phyloP scores from a whole-genome alignment of 345 rosid species.

The Populus davidiana region DNA sequence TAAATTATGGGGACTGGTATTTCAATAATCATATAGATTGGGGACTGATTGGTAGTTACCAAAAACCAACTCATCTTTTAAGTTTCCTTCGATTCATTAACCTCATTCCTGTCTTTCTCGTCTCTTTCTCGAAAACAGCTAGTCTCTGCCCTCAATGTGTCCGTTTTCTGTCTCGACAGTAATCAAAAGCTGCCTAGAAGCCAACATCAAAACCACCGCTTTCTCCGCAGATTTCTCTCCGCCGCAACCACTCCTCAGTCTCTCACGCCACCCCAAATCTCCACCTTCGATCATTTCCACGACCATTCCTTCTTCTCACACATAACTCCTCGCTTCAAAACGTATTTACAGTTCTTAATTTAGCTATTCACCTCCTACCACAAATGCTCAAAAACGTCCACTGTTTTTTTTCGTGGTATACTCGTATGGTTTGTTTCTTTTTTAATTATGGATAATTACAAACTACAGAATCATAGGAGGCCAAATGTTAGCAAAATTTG shows the following conservation, averaged over 20 bases:
- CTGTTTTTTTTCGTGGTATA: too few relatives aligned
- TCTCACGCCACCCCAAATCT: neutral
- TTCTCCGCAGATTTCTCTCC: too few relatives aligned
- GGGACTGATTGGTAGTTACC: neutral
- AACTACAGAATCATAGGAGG: neutral
- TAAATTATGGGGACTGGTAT: neutral
- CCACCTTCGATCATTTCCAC: conserved; percentile 11
- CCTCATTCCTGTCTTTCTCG: neutral
- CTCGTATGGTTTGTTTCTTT: neutral
- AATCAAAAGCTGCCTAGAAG: too few relatives aligned
- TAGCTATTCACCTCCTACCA: too few relatives aligned
- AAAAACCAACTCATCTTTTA: neutral
- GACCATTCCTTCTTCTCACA: conserved; percentile 32
- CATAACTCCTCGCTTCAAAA: conserved; percentile 37
- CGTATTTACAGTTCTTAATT: too few relatives aligned
- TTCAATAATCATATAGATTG: neutral
- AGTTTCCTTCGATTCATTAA: neutral
- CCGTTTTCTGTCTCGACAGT: too few relatives aligned
- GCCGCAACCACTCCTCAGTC: neutral
- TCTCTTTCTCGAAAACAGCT: too few relatives aligned
- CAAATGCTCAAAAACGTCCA: too few relatives aligned
- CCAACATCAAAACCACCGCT: too few relatives aligned
- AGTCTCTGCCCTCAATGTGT: too few relatives aligned
- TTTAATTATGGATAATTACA: neutral
- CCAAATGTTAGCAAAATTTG: neutral